phyloP scores from a whole-genome alignment of 2,329 filamentous ascomycete species.

The Xenoacremonium recifei region DNA sequence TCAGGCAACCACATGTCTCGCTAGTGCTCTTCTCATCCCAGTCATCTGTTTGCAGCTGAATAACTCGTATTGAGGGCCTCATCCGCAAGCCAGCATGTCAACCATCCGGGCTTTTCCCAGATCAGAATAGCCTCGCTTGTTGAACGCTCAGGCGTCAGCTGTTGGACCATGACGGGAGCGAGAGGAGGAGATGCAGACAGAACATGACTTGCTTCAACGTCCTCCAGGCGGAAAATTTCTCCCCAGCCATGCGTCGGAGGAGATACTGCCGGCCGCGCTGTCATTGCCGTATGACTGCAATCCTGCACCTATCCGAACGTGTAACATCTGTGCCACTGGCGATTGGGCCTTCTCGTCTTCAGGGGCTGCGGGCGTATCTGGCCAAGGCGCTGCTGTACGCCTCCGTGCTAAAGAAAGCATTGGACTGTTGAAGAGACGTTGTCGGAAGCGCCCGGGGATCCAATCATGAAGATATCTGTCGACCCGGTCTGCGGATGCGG shows the following conservation, averaged over 20 bases:
- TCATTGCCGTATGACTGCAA: constrained; percentile 22
- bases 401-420: constrained; percentile 7
- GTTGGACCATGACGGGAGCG: constrained; percentile 1
- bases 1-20: no score
- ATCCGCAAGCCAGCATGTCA: no score
- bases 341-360: constrained; percentile 16
- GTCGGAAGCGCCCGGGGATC: constrained; percentile 10
- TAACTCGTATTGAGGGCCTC: no score
- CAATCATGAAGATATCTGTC: constrained; percentile 12
- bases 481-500: constrained; percentile 12
- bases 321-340: constrained; percentile 9
- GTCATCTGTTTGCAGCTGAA: no score
- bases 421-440: constrained; percentile 12
- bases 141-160: constrained; percentile 3
- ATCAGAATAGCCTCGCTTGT: constrained; percentile 10
- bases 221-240: constrained; percentile 21
- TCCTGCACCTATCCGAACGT: constrained; percentile 13
- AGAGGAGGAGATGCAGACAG: constrained; percentile 7
- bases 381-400: constrained; percentile 11
- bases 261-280: constrained; percentile 21
- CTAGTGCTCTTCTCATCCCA: no score
- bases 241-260: constrained; percentile 17
- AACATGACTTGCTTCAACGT: constrained; percentile 8
- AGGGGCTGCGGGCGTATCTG: constrained; percentile 6
- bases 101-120: constrained; percentile 7